Evolutionary conservation across 176 grass and related monocot genomes (phyloP), one percentile per base, ranked within the genome.

Genomic region (Oryza glaberrima): DNA sequence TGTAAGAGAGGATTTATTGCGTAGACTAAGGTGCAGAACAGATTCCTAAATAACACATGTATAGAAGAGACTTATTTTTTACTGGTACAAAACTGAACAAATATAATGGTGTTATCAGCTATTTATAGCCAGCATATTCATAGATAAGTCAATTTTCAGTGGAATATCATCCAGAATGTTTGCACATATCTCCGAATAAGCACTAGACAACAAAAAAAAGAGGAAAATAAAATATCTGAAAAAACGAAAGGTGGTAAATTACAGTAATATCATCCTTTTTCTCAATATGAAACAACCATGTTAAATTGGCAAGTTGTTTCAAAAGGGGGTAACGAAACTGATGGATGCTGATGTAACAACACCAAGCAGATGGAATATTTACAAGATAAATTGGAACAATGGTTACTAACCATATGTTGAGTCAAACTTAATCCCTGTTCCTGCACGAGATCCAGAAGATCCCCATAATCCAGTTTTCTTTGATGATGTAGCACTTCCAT

Each of bases 351-450:
- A 76, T 1, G 66, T 17, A 84, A 13, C 45, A 36, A n/a, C 3
- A 67, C 65, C 38, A 2, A 41, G 35, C 19, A 67, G 20, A 67
- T 30, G 20, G 10, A 17, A 4, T 32, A 67, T 65, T 35, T 34
- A 73, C 13, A 36, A 35, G 23, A 52, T 16, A 15, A 74, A 74
- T 28, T 49, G 13, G 28, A 30, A 75, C 30, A 2, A 36, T 35
- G 26, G 1, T 84, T 85, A 23, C 35, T 52, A 78, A 88, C 81
- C 81, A 54, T 79, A 86, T 82, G 88, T 84, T 72, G 91, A 93
- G 40, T 93, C 91, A 78, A 93, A 93, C 56, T 80, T 90, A 73
- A 93, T 85, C 34, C 84, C 91, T 30, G 56, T 61, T 77, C 72
- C 86, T 11, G 80, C 38, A 65, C 67, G 76, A 28, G 85, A 85